Evolutionary conservation across 2,329 filamentous ascomycete genomes (phyloP).

Genomic region (Orbilia blumenaviensis): DNA sequence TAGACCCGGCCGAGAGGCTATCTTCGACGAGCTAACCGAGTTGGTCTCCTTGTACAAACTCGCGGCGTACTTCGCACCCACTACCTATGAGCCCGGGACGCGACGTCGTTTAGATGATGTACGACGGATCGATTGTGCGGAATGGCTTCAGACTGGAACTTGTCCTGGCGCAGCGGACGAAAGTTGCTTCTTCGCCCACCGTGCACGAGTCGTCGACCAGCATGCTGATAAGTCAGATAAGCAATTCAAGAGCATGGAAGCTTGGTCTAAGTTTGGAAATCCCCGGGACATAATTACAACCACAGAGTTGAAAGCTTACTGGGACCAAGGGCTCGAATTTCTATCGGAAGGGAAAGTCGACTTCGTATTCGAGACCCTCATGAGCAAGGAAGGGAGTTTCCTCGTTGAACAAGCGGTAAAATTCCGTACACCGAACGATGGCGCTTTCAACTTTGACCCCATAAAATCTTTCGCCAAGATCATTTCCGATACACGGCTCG

Average conservation of each 20-base stretch:
- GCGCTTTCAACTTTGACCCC: background rate
- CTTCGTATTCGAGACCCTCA: constrained; percentile 21
- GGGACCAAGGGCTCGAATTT: constrained; percentile 20
- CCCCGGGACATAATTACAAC: background rate
- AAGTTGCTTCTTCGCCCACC: constrained; percentile 25
- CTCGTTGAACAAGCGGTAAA: constrained; percentile 7
- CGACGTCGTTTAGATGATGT: background rate
- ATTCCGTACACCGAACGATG: background rate
- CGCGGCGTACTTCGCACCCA: background rate
- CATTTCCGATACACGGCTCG: background rate
- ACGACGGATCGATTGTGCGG: background rate
- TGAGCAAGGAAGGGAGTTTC: constrained; percentile 3
- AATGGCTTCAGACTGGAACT: background rate
- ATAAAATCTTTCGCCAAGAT: constrained; percentile 8
- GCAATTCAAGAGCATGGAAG: constrained; percentile 6
- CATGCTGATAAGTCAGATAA: background rate
- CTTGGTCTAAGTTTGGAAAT: constrained; percentile 15
- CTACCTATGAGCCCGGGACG: background rate
- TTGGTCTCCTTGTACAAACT: constrained; percentile 7
- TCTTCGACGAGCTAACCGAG: constrained; percentile 15
- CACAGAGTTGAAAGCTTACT: constrained; percentile 9
- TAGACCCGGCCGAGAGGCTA: background rate
- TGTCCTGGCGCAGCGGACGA: constrained; percentile 3
- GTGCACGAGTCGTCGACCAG: background rate
- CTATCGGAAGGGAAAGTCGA: background rate